phyloP scores from a whole-genome alignment of 148 eudicot genomes.

The Hydrangea macrophylla region DNA sequence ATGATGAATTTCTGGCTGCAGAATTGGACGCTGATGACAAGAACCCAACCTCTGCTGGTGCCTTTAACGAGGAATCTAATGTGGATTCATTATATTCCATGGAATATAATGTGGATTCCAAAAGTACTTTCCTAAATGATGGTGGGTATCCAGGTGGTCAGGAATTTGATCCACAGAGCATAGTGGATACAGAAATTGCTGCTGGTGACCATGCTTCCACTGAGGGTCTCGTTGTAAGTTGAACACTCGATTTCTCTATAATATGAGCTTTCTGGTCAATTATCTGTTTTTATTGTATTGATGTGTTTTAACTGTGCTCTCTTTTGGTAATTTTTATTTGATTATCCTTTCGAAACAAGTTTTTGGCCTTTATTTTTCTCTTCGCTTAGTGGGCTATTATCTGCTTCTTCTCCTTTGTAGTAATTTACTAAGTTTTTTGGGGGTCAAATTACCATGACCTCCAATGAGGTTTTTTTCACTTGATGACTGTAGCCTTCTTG shows the following conservation, averaged over 20 bases:
- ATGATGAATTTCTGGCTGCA: slow-evolving; percentile 27
- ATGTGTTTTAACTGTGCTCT: too few relatives aligned
- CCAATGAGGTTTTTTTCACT: too few relatives aligned
- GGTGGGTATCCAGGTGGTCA: slow-evolving; percentile 24
- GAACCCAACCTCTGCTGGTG: slow-evolving; percentile 12
- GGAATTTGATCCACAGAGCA: slow-evolving; percentile 26
- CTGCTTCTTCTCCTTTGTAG: too few relatives aligned
- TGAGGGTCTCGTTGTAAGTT: slow-evolving; percentile 50
- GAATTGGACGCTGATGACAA: slow-evolving; percentile 31
- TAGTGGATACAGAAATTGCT: slow-evolving; percentile 29
- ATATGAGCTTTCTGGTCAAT: slow-evolving; percentile 1
- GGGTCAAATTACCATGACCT: too few relatives aligned
- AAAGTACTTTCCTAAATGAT: slow-evolving; percentile 25
- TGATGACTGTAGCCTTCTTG: too few relatives aligned
- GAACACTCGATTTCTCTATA: not conserved
- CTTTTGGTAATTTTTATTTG: too few relatives aligned
- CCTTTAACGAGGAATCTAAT: slow-evolving; percentile 23
- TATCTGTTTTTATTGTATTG: slow-evolving; percentile 7
- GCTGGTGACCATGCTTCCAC: slow-evolving; percentile 17
- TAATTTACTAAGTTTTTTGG: too few relatives aligned
- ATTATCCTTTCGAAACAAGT: not conserved
- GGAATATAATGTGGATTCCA: slow-evolving; percentile 29
- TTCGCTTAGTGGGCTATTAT: too few relatives aligned
- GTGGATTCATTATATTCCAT: slow-evolving; percentile 24
- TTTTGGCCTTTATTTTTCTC: not conserved